phyloP scores from a whole-genome alignment of 2,329 filamentous ascomycete species.

The Diaporthe vaccinii region DNA sequence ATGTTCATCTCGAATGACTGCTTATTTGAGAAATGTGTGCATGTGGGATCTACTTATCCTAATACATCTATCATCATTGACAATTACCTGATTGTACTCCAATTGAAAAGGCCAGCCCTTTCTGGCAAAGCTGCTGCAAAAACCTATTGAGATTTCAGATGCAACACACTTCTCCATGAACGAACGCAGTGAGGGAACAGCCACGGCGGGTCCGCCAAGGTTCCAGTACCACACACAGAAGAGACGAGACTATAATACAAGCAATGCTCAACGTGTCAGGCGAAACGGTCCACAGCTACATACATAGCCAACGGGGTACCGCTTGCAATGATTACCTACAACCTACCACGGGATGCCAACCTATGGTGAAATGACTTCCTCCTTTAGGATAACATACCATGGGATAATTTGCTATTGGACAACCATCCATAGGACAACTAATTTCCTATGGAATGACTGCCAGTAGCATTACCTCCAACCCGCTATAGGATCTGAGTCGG shows the following conservation, averaged over 20 bases:
- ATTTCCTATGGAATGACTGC: too few species aligned
- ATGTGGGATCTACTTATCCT: background rate
- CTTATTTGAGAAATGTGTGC: background rate
- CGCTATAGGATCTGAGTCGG: too few species aligned
- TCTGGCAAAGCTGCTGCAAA: background rate
- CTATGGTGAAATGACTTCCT: too few species aligned
- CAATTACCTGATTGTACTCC: background rate
- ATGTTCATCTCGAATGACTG: background rate
- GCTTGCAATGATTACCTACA: too few species aligned
- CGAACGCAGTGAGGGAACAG: too few species aligned
- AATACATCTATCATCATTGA: background rate
- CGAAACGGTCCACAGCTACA: background rate
- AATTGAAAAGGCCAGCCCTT: background rate
- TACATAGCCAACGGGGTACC: background rate
- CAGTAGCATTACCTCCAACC: too few species aligned
- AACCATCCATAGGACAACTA: too few species aligned
- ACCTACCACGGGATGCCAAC: too few species aligned
- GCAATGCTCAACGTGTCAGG: background rate
- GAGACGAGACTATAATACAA: background rate
- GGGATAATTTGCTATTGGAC: too few species aligned
- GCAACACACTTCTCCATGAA: background rate
- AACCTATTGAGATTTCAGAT: background rate
- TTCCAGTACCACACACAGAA: too few species aligned
- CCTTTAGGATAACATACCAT: too few species aligned
- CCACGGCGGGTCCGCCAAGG: too few species aligned